Percentiles rank a stretch among this genome's conserved stretches.
phyloP scores from a whole-genome alignment of 345 rosid genomes.

The Rhodamnia rubescens region DNA sequence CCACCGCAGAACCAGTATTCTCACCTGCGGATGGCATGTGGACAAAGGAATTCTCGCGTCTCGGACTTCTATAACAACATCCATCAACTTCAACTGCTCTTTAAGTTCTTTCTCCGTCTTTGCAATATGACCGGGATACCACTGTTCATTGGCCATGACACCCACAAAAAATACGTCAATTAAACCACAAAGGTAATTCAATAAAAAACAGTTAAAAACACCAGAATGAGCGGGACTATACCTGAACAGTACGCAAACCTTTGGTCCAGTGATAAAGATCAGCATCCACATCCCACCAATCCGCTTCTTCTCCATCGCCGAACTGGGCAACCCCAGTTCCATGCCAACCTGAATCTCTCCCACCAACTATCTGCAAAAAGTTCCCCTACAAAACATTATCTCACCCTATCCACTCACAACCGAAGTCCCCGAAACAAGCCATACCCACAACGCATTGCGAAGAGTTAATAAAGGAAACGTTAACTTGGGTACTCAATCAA shows the following conservation, averaged over 20 bases:
- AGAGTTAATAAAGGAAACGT: not conserved
- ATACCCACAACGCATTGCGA: not conserved
- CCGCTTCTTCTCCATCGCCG: conserved; percentile 18
- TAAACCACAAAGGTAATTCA: not conserved
- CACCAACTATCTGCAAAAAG: conserved; percentile 53
- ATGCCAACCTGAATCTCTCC: conserved; percentile 27
- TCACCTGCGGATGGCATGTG: conserved; percentile 77
- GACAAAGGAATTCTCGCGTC: conserved; percentile 93
- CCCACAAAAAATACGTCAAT: not conserved
- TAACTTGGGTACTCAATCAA: not conserved
- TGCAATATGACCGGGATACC: conserved; percentile 99
- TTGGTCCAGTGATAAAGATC: conserved; percentile 70
- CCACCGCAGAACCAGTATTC: not conserved
- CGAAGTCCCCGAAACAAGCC: not conserved
- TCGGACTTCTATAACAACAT: conserved; percentile 88
- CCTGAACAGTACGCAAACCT: conserved; percentile 78
- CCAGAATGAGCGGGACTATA: not conserved
- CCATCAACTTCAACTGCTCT: conserved; percentile 90
- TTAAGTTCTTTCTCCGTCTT: conserved; percentile 87
- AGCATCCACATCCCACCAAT: conserved; percentile 68
- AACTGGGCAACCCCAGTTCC: conserved; percentile 16
- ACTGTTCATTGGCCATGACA: conserved; percentile 29
- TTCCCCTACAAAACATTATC: not conserved
- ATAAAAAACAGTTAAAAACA: not conserved
- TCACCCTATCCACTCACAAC: not conserved